Base-by-base conservation (phyloP, 805 yeast genomes). In the Saccharomycopsis malanga region DNA sequence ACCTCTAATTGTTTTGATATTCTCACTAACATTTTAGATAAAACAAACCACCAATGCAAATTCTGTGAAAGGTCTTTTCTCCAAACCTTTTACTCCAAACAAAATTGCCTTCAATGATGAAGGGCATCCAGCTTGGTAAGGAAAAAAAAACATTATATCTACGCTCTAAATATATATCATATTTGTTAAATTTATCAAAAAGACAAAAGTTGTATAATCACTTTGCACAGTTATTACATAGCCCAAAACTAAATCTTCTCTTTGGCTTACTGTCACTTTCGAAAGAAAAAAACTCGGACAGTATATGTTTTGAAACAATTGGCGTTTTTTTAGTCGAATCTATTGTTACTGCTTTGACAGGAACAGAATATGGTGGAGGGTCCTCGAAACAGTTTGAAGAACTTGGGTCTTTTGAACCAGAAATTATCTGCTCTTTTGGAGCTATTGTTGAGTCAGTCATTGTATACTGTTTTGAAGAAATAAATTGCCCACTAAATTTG, bases 61-160 rank as follows among this genome's bases (percentile, higher is more conserved):
- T 23, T 22, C 25, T 15, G 42, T 49, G 21, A 15, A 22, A 29
- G 53, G 46, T 14, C 46, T 43, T 30, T 22, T 22, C 2, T n/a
- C n/a, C 22, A 43, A 46, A 34, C 48, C 48, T 15, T 34, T 35
- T 29, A 39, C 48, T 6, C 38, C 35, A 18, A 45, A 49, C 22
- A 49, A 45, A 23, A 34, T 49, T 20, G 37, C 44, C n/a, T 44
- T 15, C 18, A 39, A 34, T 34, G 43, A 32, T 25, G 18, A 34
- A 34, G 27, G 20, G 7, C 4, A 12, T 18, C 34, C 34, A 20
- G 4, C 15, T 29, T 41, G 25, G n/a, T 32, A 29, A 6, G 15
- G 18, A 9, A 4, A 24, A 39, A 17, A n/a, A n/a, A n/a, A n/a
- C n/a, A n/a, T n/a, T n/a, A n/a, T n/a, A n/a, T n/a, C n/a, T n/a